phyloP scores from a whole-genome alignment of 345 rosid species.

The Arabidopsis arenosa region DNA sequence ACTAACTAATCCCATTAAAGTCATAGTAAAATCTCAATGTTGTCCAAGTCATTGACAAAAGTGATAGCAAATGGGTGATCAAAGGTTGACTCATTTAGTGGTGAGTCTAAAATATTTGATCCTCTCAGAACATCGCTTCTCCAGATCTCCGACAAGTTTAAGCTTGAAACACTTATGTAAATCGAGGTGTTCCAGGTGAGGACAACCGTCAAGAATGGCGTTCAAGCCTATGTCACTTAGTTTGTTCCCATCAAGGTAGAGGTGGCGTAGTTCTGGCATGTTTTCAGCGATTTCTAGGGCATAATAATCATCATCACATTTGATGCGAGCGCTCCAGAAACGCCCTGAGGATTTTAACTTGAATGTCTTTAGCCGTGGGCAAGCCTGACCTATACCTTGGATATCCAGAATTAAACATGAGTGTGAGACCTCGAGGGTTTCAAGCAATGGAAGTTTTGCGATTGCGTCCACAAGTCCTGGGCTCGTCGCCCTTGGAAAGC shows the following conservation, averaged over 20 bases:
- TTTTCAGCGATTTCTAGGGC: conserved; percentile 62
- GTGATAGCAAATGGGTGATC: conserved; percentile 48
- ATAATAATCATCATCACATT: conserved; percentile 27
- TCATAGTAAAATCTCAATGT: not conserved
- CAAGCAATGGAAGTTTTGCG: conserved; percentile 53
- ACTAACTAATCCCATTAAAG: too few relatives aligned
- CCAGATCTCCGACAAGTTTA: conserved; percentile 44
- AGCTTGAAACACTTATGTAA: conserved; percentile 61
- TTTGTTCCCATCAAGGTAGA: conserved; percentile 58
- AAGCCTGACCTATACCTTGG: conserved; percentile 7
- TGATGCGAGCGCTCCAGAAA: too few relatives aligned
- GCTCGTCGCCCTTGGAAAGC: conserved; percentile 32
- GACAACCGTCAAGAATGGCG: conserved; percentile 65
- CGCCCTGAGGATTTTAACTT: not conserved
- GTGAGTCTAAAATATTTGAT: conserved; percentile 53
- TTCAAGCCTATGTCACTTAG: conserved; percentile 55
- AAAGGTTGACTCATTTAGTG: conserved; percentile 41
- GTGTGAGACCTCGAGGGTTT: conserved; percentile 59
- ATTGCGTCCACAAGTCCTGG: conserved; percentile 47
- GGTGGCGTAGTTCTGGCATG: conserved; percentile 57
- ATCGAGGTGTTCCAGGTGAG: conserved; percentile 64
- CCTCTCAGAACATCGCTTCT: conserved; percentile 49
- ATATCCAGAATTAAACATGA: not conserved
- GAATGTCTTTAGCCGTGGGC: conserved; percentile 15
- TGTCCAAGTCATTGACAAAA: not conserved